Evolutionary conservation across 768 basidiomycete species (phyloP).

Genomic region (Gymnopilus dilepis): DNA sequence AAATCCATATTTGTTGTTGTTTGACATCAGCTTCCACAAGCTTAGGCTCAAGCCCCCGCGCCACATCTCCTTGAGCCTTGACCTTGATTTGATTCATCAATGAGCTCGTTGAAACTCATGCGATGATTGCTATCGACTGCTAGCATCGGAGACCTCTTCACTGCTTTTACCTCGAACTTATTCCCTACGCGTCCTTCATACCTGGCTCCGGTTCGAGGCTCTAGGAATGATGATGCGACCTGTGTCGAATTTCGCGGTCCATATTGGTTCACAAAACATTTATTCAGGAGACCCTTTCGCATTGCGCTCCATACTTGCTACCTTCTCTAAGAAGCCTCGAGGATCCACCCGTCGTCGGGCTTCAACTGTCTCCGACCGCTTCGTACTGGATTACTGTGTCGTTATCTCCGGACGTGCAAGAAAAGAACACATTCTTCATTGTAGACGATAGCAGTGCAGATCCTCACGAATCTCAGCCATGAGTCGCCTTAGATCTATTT

Average conservation of each 20-base stretch:
- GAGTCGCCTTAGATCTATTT: not conserved
- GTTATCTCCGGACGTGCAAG: not conserved
- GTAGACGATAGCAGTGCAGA: not conserved
- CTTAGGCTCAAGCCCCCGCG: not conserved
- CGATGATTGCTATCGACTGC: not conserved
- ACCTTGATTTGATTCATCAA: not conserved
- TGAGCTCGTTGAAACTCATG: not conserved
- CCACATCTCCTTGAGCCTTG: not conserved
- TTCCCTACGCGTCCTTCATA: not conserved
- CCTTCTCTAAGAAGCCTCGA: not conserved
- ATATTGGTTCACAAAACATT: not conserved
- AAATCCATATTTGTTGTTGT: slow-evolving; percentile 26
- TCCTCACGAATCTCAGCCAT: too few species aligned
- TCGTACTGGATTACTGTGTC: too few species aligned
- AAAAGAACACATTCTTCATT: not conserved
- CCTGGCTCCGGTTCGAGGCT: not conserved
- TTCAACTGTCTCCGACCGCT: not conserved
- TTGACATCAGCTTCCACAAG: slow-evolving; percentile 17
- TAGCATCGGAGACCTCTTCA: too few species aligned
- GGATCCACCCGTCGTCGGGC: not conserved
- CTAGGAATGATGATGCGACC: not conserved
- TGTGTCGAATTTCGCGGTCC: not conserved
- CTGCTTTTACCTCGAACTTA: not conserved
- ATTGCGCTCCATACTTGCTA: not conserved
- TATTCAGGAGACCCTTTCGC: not conserved